Evolutionary conservation across 305 asterid genomes (phyloP), one percentile per base, ranked within the genome.

Genomic region (Fraxinus latifolia): DNA sequence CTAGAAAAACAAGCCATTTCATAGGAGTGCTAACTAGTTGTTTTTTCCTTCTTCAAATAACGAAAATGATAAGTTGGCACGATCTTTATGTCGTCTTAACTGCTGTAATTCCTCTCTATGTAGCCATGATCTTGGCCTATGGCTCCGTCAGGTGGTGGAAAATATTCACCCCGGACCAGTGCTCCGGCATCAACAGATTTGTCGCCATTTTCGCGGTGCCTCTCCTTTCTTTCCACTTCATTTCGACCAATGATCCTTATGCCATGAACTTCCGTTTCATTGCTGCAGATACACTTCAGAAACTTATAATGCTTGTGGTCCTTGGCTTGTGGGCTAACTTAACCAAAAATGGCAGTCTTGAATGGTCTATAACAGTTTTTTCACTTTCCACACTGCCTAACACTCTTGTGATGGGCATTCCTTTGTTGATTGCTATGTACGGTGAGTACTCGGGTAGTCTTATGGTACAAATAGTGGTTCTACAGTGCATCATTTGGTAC

Each of bases 111-210:
- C 92, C 91, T 0, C 90, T 89, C 0, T 89, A 89, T 14, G 92
- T 88, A 65, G 91, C 92, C 68, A 89, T 89, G 92, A 84, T 89
- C 19, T 81, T 89, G 55, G 92, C 92, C 70, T 89, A 89, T 27
- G 92, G 92, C 15, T 87, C 91, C 0, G 92, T 89, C 29, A 84
- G 89, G 32, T 89, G 92, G 92, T 89, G 92, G 92, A 89, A 88
- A 62, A 89, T 89, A 47, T 89, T 89, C 68, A 83, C 91, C 2
- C 91, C 91, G 33, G 92, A 89, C 72, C 92, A 89, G 71, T 90
- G 93, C 53, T 90, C 93, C 42, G 93, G 93, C 1, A 90, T 90
- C 80, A 90, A 90, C 78, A 80, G 93, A 4, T 90, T 90, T 12
- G 93, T 90, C 0, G 93, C 93, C 37, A 81, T 90, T 73, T 90